These are phyloP conservation scores for Oidiodendron maius DNA, from an alignment of 495 filamentous ascomycete genomes.

Conservation along the genomic window DNA sequence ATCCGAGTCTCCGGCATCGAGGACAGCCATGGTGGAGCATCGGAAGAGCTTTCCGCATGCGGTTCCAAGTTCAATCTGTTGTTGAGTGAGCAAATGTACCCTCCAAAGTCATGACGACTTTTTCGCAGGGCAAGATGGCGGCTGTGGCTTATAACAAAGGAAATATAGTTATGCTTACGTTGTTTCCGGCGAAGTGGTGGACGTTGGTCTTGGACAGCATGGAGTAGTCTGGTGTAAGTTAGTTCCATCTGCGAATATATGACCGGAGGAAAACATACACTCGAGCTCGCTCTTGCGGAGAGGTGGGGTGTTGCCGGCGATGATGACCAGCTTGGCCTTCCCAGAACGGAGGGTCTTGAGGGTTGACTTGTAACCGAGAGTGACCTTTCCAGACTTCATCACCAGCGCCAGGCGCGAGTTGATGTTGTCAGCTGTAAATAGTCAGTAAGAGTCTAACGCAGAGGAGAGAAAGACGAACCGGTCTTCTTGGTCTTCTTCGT, in stretches of 20 bases:
- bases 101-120: conserved; percentile 80
- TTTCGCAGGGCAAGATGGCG: conserved; percentile 63
- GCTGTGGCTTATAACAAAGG: not conserved
- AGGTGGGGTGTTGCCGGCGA: conserved; percentile 92
- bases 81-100: conserved; percentile 50
- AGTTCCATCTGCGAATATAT: not conserved
- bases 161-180: conserved; percentile 64
- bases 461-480: conserved; percentile 1
- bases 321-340: conserved; percentile 75
- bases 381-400: conserved; percentile 94
- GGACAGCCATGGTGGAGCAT: conserved; percentile 89
- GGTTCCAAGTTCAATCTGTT: conserved; percentile 92
- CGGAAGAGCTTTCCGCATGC: conserved; percentile 87
- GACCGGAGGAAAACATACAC: conserved; percentile 18
- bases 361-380: conserved; percentile 90
- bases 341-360: conserved; percentile 89
- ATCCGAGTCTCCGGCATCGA: conserved; percentile 97
- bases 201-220: conserved; percentile 92
- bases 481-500: conserved; percentile 88
- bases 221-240: conserved; percentile 46
- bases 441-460: not conserved
- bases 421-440: conserved; percentile 64
- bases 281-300: conserved; percentile 94
- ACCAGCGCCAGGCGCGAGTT: conserved; percentile 80
- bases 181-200: conserved; percentile 95